phyloP scores from a whole-genome alignment of 129 eudicot genomes.

The Helianthus annuus region HanXRQr2.0-SUNRISE NC_035447.2:35107137-35107636 shows the following conservation, averaged over 20 bases:
- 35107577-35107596: slow-evolving; percentile 37
- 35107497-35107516: slow-evolving; percentile 77
- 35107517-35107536: slow-evolving; percentile 50
- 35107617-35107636: slow-evolving; percentile 77
- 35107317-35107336: neutral
- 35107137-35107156: no score
- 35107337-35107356: neutral
- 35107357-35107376: neutral
- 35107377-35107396: neutral
- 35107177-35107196: no score
- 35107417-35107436: neutral
- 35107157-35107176: no score
- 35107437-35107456: slow-evolving; percentile 47
- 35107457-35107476: slow-evolving; percentile 46
- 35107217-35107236: neutral
- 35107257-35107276: neutral
- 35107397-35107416: neutral
- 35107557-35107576: slow-evolving; percentile 37
- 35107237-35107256: neutral
- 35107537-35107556: slow-evolving; percentile 58
- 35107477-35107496: slow-evolving; percentile 49
- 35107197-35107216: no score
- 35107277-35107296: slow-evolving; percentile 21
- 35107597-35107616: slow-evolving; percentile 37
- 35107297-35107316: slow-evolving; percentile 1